Percentiles rank a stretch among this genome's conserved stretches.
phyloP scores from a whole-genome alignment of 75 land plant genomes.

The Cupressus sempervirens region DNA sequence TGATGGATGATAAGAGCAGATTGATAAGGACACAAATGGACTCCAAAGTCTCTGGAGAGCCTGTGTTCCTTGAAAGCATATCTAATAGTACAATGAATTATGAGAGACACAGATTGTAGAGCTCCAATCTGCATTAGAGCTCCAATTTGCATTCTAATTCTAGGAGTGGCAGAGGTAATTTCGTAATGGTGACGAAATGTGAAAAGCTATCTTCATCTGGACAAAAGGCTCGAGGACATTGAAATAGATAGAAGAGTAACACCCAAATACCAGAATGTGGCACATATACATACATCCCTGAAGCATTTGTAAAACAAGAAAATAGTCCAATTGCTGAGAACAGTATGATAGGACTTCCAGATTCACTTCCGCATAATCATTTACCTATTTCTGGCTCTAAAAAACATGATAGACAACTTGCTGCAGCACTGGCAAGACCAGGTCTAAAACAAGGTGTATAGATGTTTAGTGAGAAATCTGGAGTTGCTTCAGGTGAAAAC shows the following conservation, averaged over 20 bases:
- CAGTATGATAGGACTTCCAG: neutral
- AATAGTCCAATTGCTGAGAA: neutral
- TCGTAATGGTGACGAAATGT: neutral
- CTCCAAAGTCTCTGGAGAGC: neutral
- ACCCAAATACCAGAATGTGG: constrained; percentile 1
- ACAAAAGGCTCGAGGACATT: neutral
- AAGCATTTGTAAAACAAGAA: neutral
- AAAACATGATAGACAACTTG: too few relatives aligned
- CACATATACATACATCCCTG: constrained; percentile 4
- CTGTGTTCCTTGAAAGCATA: neutral
- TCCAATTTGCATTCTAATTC: neutral
- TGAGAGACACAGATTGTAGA: neutral
- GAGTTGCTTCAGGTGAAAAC: too few relatives aligned
- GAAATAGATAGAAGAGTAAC: constrained; percentile 4
- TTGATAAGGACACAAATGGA: neutral
- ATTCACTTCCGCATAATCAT: too few relatives aligned
- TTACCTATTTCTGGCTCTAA: too few relatives aligned
- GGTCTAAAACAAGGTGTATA: too few relatives aligned
- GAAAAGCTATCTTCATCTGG: too few relatives aligned
- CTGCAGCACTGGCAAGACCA: too few relatives aligned
- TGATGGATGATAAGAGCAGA: neutral
- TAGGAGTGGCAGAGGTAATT: neutral
- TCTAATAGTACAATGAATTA: neutral
- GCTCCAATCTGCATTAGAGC: too few relatives aligned
- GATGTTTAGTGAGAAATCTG: too few relatives aligned